A percentile compares a stretch with the other conserved stretches of the same genome.
Evolutionary conservation across 805 yeast species (phyloP).

Genomic region (Wickerhamiella lipophila): DNA sequence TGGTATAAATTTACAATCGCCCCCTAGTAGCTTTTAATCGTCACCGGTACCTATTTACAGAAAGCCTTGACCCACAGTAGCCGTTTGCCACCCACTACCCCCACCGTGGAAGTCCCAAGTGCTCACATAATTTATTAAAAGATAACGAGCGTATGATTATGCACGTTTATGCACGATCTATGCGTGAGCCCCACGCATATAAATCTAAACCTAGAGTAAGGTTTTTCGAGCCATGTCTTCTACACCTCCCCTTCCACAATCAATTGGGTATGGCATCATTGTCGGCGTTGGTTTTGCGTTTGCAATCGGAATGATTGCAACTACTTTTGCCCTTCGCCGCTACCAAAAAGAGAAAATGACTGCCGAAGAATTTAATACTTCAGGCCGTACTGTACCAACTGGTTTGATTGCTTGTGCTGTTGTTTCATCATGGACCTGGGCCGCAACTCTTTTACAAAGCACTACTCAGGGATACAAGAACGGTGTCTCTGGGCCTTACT

Average conservation of each 20-base stretch:
- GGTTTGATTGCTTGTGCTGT: conserved; percentile 83
- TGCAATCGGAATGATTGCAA: conserved; percentile 63
- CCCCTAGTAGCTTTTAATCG: no score
- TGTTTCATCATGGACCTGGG: conserved; percentile 91
- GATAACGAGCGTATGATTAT: neutral
- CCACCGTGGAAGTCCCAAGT: neutral
- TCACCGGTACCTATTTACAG: no score
- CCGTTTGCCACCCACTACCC: neutral
- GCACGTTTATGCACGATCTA: conserved; percentile 1
- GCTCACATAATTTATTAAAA: neutral
- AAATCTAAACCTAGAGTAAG: neutral
- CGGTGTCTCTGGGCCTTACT: conserved; percentile 72
- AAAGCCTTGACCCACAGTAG: no score
- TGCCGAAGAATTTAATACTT: conserved; percentile 88
- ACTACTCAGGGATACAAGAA: conserved; percentile 65
- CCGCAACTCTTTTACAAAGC: conserved; percentile 63
- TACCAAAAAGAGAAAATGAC: conserved; percentile 80
- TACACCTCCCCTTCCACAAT: conserved; percentile 39
- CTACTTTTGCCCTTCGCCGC: conserved; percentile 56
- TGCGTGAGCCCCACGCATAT: neutral
- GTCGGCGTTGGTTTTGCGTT: conserved; percentile 66
- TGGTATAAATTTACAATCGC: no score
- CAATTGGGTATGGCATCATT: conserved; percentile 79
- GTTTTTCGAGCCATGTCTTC: neutral
- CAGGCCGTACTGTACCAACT: conserved; percentile 77